phyloP scores from a whole-genome alignment of 2,329 filamentous ascomycete genomes.

The Neophaeococcomyces mojaviensis region DNA sequence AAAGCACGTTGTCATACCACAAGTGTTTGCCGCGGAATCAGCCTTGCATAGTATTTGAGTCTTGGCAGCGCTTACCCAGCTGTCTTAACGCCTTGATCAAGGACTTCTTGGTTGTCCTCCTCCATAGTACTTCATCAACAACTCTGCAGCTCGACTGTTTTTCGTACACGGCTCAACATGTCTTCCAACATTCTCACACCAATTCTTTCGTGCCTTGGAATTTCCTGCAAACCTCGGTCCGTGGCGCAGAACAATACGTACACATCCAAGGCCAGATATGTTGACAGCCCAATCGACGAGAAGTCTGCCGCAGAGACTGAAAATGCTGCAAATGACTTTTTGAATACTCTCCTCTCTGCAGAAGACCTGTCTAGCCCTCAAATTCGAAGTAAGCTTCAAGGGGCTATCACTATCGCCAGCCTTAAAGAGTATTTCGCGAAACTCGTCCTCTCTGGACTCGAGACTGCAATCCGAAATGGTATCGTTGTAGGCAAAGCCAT shows the following conservation, averaged over 20 bases:
- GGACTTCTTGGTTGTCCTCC: too few species aligned
- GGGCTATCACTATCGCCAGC: conserved; percentile 10
- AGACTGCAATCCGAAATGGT: conserved; percentile 13
- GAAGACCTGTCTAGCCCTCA: not conserved
- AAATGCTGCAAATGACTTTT: not conserved
- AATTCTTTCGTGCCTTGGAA: not conserved
- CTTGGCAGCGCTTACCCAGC: too few species aligned
- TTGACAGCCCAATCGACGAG: not conserved
- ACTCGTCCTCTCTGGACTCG: conserved; percentile 14
- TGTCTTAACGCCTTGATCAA: too few species aligned
- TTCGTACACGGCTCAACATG: too few species aligned
- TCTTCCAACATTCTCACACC: not conserved
- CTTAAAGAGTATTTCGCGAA: conserved; percentile 17
- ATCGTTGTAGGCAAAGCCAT: conserved; percentile 15
- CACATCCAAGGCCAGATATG: not conserved
- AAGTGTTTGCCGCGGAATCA: too few species aligned
- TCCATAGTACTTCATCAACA: too few species aligned
- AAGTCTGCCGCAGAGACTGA: not conserved
- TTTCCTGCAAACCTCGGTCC: not conserved
- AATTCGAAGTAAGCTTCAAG: conserved; percentile 3
- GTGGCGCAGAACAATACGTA: not conserved
- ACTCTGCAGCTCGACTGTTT: too few species aligned
- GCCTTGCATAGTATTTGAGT: too few species aligned
- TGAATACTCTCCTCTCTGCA: not conserved
- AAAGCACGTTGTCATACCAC: too few species aligned